Evolutionary conservation across 140 eudicot genomes (phyloP).

Genomic region (Oenanthe javanica): DNA sequence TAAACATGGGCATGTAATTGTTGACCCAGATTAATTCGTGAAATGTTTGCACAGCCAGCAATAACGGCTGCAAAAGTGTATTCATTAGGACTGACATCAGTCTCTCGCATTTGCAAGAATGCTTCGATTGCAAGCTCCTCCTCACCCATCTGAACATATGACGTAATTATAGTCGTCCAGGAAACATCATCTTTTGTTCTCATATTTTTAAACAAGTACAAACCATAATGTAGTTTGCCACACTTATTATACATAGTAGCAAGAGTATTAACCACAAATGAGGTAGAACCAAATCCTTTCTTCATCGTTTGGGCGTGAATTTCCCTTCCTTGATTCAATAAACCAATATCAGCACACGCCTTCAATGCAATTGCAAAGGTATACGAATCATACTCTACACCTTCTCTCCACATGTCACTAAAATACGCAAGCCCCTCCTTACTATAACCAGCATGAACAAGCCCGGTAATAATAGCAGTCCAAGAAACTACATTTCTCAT

Average conservation of each 20-base stretch:
- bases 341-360: conserved; percentile 70
- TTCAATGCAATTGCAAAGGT: conserved; percentile 77
- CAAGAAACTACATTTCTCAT: conserved; percentile 84
- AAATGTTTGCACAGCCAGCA: conserved; percentile 53
- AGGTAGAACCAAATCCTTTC: conserved; percentile 49
- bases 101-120: conserved; percentile 53
- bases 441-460: conserved; percentile 63
- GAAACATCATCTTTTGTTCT: conserved; percentile 72
- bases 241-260: conserved; percentile 85
- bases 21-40: conserved; percentile 38
- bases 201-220: conserved; percentile 57
- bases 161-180: conserved; percentile 71
- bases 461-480: conserved; percentile 88
- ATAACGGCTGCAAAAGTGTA: conserved; percentile 78
- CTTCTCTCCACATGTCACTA: conserved; percentile 38
- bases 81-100: conserved; percentile 57
- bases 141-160: conserved; percentile 59
- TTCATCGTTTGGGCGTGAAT: conserved; percentile 63
- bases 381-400: conserved; percentile 55
- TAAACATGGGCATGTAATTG: conserved; percentile 67
- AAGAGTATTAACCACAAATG: conserved; percentile 75
- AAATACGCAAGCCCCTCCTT: conserved; percentile 55
- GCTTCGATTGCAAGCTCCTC: conserved; percentile 35
- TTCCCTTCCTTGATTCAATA: conserved; percentile 61
- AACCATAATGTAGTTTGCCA: conserved; percentile 59